Base-by-base conservation (phyloP, 768 basidiomycete species). In the Roridomyces roridus region DNA sequence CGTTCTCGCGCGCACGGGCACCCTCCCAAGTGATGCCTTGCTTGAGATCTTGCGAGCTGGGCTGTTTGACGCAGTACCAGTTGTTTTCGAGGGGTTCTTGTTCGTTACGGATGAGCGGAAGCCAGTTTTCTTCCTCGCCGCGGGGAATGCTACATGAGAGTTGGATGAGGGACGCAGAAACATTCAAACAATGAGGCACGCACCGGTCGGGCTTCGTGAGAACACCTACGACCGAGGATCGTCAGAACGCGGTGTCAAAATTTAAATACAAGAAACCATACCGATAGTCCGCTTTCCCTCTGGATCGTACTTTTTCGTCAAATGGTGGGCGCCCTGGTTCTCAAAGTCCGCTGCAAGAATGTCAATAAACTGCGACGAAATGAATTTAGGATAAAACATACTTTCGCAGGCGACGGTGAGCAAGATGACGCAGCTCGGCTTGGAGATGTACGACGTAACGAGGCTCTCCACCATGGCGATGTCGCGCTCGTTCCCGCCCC, bases 311-410 rank as follows among this genome's bases (percentile, higher is more conserved):
- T 72, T 46, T 63, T 85, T 86, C 0, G 88, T 84, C 0, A 92
- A 72, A n/a, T 80, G 74, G 55, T 87, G 85, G 0, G 90, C 90
- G 0, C 86, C 87, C 67, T 92, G 90, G 39, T 90, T 93, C 62
- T 92, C 88, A 18, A 89, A 89, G 59, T 93, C 89, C 47, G 89
- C 91, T 92, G 45, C n/a, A n/a, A 42, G 9, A 24, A 23, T 44
- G 31, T 47, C 17, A 48, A 21, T 26, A 6, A 21, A 20, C 12
- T 26, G 37, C 28, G 23, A 20, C 20, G 11, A 34, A 20, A 39
- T 21, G 11, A 28, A 35, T 23, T 15, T 1, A 39, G 35, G 42
- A 24, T 1, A 21, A 55, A 34, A 62, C 81, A 53, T 52, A 87
- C 87, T 87, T 69, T 88, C 86, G 61, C 86, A 88, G 0, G 89